Evolutionary conservation across 768 basidiomycete genomes (phyloP).

Genomic region (Lentinula raphanica): DNA sequence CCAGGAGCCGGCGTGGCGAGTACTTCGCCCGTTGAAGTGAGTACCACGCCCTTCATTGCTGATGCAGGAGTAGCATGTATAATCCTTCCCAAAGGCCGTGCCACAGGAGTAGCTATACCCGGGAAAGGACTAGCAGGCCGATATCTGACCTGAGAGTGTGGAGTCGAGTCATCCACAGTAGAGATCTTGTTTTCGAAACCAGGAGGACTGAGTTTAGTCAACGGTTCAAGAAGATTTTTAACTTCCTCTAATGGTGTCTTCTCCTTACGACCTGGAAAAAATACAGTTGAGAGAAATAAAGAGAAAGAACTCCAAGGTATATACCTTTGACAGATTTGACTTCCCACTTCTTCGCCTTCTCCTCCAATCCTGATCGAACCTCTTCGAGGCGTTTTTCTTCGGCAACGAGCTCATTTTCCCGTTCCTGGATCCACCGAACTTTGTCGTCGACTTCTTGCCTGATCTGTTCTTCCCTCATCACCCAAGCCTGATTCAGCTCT

Average conservation of each 20-base stretch:
- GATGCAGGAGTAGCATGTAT: conserved; percentile 33
- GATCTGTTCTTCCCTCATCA: conserved; percentile 43
- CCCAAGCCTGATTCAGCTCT: conserved; percentile 60
- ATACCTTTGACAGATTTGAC: conserved; percentile 23
- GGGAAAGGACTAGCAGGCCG: conserved; percentile 17
- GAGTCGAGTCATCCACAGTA: conserved; percentile 11
- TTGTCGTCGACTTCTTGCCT: conserved; percentile 44
- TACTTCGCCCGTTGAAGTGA: conserved; percentile 73
- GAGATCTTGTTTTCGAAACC: conserved; percentile 14
- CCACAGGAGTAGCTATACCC: conserved; percentile 47
- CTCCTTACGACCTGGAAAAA: conserved; percentile 37
- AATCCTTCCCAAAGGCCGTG: conserved; percentile 21
- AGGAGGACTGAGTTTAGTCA: conserved; percentile 22
- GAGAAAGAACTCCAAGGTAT: background rate
- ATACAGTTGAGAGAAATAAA: background rate
- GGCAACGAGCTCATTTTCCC: conserved; percentile 47
- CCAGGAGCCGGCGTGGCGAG: conserved; percentile 66
- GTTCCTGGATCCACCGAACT: conserved; percentile 43
- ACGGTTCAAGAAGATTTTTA: conserved; percentile 59
- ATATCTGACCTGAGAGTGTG: conserved; percentile 20
- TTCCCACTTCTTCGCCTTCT: conserved; percentile 40
- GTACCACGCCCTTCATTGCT: conserved; percentile 73
- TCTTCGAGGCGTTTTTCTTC: conserved; percentile 48
- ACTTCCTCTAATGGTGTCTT: conserved; percentile 70
- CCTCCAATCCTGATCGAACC: conserved; percentile 46